A percentile compares a stretch with the other conserved stretches of the same genome.
Conservation (phyloP, 2,329 filamentous ascomycete genomes). For the Juglanconis sp. region DNA sequence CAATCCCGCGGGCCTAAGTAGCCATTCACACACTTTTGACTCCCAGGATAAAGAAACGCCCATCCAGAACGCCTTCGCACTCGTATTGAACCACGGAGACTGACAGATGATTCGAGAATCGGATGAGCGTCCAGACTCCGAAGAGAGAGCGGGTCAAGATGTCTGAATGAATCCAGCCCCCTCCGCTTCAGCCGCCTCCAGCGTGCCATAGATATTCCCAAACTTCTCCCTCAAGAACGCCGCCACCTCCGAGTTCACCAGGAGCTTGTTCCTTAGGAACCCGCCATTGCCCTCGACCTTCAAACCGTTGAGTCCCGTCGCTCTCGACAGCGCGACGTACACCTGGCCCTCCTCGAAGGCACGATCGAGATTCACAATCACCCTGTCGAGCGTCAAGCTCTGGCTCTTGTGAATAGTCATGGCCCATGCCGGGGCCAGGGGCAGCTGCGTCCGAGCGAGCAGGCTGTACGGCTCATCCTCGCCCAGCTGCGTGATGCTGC, state of each 20-base stretch:
- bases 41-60: too few relatives aligned
- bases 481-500: slow-evolving; percentile 45
- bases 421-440: slow-evolving; percentile 58
- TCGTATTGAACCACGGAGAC: too few relatives aligned
- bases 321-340: slow-evolving; percentile 61
- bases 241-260: slow-evolving; percentile 32
- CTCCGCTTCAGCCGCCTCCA: background rate
- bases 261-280: slow-evolving; percentile 27
- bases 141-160: background rate
- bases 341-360: slow-evolving; percentile 57
- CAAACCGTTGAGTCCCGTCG: slow-evolving; percentile 48
- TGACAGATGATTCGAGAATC: background rate
- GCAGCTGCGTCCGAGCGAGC: slow-evolving; percentile 58
- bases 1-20: too few relatives aligned
- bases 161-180: background rate
- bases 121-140: too few relatives aligned
- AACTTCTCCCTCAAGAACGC: slow-evolving; percentile 33
- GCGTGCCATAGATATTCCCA: slow-evolving; percentile 20
- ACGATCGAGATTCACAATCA: slow-evolving; percentile 49
- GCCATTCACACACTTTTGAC: too few relatives aligned
- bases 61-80: too few relatives aligned
- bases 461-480: slow-evolving; percentile 42
- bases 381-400: slow-evolving; percentile 59
- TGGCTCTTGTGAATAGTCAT: slow-evolving; percentile 63
- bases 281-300: slow-evolving; percentile 32